Conservation (phyloP, 2,329 filamentous ascomycete genomes). For the Dothideomycetidae sp. region DNA sequence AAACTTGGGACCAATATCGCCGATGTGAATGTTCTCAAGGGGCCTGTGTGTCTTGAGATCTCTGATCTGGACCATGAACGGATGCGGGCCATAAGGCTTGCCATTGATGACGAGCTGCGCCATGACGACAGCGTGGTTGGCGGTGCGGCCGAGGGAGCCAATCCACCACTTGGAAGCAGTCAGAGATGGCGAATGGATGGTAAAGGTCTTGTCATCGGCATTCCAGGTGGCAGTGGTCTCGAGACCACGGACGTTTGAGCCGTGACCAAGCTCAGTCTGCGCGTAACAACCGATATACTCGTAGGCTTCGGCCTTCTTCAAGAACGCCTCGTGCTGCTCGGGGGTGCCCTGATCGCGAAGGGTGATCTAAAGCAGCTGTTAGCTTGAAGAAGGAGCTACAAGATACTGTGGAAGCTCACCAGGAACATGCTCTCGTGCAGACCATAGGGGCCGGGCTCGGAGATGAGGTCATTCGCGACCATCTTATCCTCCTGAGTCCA, state of each 20-base stretch:
- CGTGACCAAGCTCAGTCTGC: conserved; percentile 68
- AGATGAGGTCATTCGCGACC: conserved; percentile 53
- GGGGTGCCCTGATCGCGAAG: conserved; percentile 56
- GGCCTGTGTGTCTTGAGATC: conserved; percentile 56
- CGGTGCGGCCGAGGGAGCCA: conserved; percentile 59
- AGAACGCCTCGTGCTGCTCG: conserved; percentile 59
- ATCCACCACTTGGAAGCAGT: conserved; percentile 80
- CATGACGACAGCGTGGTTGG: conserved; percentile 67
- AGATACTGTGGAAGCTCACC: conserved; percentile 25
- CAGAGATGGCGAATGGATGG: conserved; percentile 56
- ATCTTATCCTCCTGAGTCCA: conserved; percentile 53
- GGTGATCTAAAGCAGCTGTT: conserved; percentile 37
- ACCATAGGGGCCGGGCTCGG: conserved; percentile 59
- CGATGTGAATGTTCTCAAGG: conserved; percentile 55
- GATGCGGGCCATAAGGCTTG: conserved; percentile 58
- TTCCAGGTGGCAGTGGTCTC: conserved; percentile 65
- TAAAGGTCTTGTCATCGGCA: conserved; percentile 58
- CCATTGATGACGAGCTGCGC: conserved; percentile 58
- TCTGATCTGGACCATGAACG: conserved; percentile 63
- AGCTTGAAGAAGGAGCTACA: background rate
- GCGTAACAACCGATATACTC: conserved; percentile 67
- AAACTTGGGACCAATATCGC: conserved; percentile 70
- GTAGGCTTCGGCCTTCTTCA: conserved; percentile 54
- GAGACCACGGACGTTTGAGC: conserved; percentile 59
- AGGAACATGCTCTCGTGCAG: conserved; percentile 59